These are phyloP conservation scores for Aspergillus sp. DNA, from an alignment of 2,329 filamentous ascomycete genomes.

Conservation along the genomic window DNA sequence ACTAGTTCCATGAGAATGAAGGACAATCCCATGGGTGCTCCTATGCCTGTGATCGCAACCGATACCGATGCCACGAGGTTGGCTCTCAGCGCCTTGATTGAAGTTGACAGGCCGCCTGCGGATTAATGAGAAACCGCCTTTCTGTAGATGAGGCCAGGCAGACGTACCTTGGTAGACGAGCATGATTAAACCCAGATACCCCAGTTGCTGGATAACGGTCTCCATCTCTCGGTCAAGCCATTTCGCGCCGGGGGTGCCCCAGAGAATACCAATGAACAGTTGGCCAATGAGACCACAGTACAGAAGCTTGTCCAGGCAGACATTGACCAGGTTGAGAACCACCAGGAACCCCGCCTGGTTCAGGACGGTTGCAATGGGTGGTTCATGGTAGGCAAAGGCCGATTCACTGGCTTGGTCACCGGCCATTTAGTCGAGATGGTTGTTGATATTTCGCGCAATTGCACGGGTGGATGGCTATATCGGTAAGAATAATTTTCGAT, in stretches of 20 bases:
- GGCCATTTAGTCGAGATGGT: not conserved
- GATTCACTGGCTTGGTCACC: slow-evolving; percentile 10
- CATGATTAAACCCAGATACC: slow-evolving; percentile 71
- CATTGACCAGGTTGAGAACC: slow-evolving; percentile 59
- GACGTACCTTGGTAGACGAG: slow-evolving; percentile 66
- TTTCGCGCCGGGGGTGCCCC: slow-evolving; percentile 64
- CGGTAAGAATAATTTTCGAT: not conserved
- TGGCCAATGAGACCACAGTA: slow-evolving; percentile 74
- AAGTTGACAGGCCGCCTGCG: slow-evolving; percentile 27
- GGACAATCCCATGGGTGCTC: slow-evolving; percentile 63
- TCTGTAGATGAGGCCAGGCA: not conserved
- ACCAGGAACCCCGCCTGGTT: slow-evolving; percentile 62
- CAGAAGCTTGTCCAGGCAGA: slow-evolving; percentile 56
- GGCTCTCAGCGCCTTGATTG: slow-evolving; percentile 53
- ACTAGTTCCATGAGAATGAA: slow-evolving; percentile 57
- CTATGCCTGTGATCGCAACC: slow-evolving; percentile 67
- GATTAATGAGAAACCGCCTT: not conserved
- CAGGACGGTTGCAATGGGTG: slow-evolving; percentile 59
- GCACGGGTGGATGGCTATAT: not conserved
- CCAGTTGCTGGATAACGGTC: slow-evolving; percentile 60
- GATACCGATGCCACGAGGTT: slow-evolving; percentile 60
- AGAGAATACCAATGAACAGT: slow-evolving; percentile 68
- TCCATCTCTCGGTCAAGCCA: slow-evolving; percentile 57
- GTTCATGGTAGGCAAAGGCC: slow-evolving; percentile 61
- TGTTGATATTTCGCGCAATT: not conserved